Conservation (phyloP, 345 rosid genomes). For the Gynandropsis gynandra region DNA sequence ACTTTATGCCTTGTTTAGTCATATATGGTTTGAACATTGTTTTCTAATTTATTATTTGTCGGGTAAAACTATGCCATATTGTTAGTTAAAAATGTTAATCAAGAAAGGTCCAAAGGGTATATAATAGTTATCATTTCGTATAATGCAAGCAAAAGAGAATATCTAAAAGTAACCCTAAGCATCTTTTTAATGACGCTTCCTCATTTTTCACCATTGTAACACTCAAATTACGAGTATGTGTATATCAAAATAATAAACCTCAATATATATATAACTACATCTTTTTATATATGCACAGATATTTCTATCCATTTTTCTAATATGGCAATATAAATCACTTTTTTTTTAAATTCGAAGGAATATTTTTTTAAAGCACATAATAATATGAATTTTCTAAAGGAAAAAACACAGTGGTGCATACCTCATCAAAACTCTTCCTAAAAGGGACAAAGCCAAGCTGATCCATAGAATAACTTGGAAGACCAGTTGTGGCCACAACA, state of each 20-base stretch:
- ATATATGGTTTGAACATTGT: slow-evolving; percentile 24
- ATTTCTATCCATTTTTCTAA: too few species aligned
- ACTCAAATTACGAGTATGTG: too few species aligned
- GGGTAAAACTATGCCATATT: slow-evolving; percentile 23
- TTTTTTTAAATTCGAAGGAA: neutral
- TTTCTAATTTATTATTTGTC: slow-evolving; percentile 24
- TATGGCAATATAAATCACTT: too few species aligned
- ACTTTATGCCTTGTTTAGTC: neutral
- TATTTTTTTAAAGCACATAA: slow-evolving; percentile 15
- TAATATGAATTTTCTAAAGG: too few species aligned
- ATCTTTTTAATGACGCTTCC: neutral
- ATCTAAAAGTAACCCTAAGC: slow-evolving; percentile 4
- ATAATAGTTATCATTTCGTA: neutral
- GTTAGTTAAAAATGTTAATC: slow-evolving; percentile 12
- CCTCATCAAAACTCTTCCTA: slow-evolving; percentile 85
- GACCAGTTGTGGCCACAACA: slow-evolving; percentile 30
- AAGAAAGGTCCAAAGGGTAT: neutral
- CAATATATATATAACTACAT: too few species aligned
- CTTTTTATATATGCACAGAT: too few species aligned
- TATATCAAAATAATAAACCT: too few species aligned
- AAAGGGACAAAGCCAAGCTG: slow-evolving; percentile 58
- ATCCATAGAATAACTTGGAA: slow-evolving; percentile 57
- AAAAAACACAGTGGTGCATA: slow-evolving; percentile 17
- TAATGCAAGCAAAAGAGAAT: slow-evolving; percentile 9
- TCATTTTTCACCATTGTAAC: too few species aligned